Base-by-base conservation (phyloP, 805 yeast species). In the Yamadazyma ubonensis region DNA sequence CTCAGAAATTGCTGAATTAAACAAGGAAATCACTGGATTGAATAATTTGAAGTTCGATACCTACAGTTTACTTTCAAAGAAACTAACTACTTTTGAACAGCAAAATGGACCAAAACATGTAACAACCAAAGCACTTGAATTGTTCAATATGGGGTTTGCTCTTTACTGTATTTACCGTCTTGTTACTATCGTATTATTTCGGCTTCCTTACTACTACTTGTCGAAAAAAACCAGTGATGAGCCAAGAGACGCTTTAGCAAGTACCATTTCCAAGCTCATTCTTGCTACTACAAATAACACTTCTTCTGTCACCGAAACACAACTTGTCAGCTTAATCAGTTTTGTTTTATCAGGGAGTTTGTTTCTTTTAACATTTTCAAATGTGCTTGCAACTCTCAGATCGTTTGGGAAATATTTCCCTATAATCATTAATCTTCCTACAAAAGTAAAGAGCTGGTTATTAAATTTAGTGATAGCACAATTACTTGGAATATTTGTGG, bases 361-460 rank as follows among this genome's bases (percentile, higher is more conserved):
- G 38, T 83, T 83, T 49, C 52, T 76, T 0, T 73, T 83, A 42
- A 79, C 87, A 1, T 71, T 83, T 49, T 79, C 83, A 18, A 81
- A 81, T 40, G 89, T 83, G 1, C 57, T 73, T 34, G 61, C 72
- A 29, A 81, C 90, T 0, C 73, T 83, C 42, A 71, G 76, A 29
- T 81, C 82, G 23, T 58, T 82, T 11, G 57, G 63, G 7, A 51
- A 55, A 25, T 43, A 59, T 18, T 54, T 63, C 29, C 65, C 69
- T 2, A 33, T 46, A 1, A 29, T 52, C n/a, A 46, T 48, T 6
- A 39, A 41, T 29, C 19, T 46, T 16, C 43, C 52, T 14, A 33
- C 58, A 1, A 28, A 38, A 6, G 37, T 38, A 3, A 57, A 52
- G 39, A 55, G 50, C 36, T 63, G 70, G 71, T 48, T 65, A 34